Percentiles rank a stretch among this genome's conserved stretches.
Conservation (phyloP, 768 basidiomycete species). For the Rubroboletus satanas region DNA sequence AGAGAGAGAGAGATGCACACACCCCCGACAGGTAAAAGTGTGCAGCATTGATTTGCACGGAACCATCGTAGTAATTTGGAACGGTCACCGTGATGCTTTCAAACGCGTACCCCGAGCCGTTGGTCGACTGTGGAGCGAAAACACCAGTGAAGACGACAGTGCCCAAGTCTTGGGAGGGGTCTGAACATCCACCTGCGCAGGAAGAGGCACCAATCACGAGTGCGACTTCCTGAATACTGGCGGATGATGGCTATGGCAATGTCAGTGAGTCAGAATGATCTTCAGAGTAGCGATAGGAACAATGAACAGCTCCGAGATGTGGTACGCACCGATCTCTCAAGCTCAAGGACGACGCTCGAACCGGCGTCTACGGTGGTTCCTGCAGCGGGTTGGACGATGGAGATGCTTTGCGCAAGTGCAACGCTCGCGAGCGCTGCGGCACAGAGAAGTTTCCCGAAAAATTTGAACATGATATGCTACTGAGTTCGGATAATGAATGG, state of each 20-base stretch:
- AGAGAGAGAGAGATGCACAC: background rate
- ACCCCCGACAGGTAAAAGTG: slow-evolving; percentile 5
- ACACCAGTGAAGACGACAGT: background rate
- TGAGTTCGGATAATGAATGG: no score
- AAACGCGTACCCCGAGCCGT: background rate
- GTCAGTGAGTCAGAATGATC: background rate
- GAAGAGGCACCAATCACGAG: slow-evolving; percentile 1
- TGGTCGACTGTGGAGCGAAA: background rate
- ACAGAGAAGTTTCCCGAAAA: slow-evolving; percentile 8
- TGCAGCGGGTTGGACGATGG: slow-evolving; percentile 35
- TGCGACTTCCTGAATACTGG: background rate
- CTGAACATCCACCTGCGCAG: background rate
- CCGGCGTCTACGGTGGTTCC: slow-evolving; percentile 34
- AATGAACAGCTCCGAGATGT: background rate
- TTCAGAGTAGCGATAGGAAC: background rate
- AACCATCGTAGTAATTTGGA: background rate
- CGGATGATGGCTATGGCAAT: background rate
- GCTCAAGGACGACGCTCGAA: slow-evolving; percentile 32
- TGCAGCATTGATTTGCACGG: background rate
- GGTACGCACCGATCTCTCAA: slow-evolving; percentile 40
- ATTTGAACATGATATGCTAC: slow-evolving; percentile 3
- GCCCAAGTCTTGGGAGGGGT: background rate
- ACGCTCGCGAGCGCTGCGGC: slow-evolving; percentile 4
- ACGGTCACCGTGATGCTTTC: background rate
- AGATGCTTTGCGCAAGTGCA: slow-evolving; percentile 38